These are phyloP conservation scores for Stylosanthes scabra DNA, from an alignment of 331 rosid genomes.

Conservation along the genomic window DNA sequence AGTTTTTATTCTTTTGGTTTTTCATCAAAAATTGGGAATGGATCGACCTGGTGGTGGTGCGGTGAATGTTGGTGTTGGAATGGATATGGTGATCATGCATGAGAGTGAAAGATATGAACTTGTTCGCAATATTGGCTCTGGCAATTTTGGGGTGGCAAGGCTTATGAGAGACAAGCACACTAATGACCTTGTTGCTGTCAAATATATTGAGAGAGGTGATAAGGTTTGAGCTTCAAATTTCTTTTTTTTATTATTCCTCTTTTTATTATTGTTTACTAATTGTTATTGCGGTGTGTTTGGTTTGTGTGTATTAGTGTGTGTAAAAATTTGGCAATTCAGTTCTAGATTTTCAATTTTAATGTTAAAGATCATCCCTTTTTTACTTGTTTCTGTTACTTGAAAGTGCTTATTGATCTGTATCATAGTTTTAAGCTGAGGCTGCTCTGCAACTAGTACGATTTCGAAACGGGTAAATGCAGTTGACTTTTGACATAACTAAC, in stretches of 20 bases:
- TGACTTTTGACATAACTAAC: neutral
- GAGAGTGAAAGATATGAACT: conserved; percentile 93
- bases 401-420: conserved; percentile 21
- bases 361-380: conserved; percentile 7
- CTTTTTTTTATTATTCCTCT: neutral
- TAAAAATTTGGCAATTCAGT: conserved; percentile 29
- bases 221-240: conserved; percentile 68
- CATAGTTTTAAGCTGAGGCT: neutral
- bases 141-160: conserved; percentile 97
- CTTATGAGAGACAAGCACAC: conserved; percentile 90
- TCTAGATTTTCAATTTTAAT: conserved; percentile 1
- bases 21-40: conserved; percentile 39
- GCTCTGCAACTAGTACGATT: neutral
- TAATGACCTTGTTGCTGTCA: conserved; percentile 88
- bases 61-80: conserved; percentile 69
- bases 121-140: conserved; percentile 88
- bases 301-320: conserved; percentile 1
- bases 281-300: neutral
- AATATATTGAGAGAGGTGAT: conserved; percentile 98
- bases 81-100: conserved; percentile 92
- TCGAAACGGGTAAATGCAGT: neutral
- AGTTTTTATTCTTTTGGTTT: neutral
- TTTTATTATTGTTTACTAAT: neutral
- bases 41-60: conserved; percentile 52
- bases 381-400: neutral